Percentiles rank a stretch among this genome's conserved stretches.
These are phyloP conservation scores for Naematelia aurantialba DNA, from an alignment of 768 basidiomycete species.

Conservation along the genomic window DNA sequence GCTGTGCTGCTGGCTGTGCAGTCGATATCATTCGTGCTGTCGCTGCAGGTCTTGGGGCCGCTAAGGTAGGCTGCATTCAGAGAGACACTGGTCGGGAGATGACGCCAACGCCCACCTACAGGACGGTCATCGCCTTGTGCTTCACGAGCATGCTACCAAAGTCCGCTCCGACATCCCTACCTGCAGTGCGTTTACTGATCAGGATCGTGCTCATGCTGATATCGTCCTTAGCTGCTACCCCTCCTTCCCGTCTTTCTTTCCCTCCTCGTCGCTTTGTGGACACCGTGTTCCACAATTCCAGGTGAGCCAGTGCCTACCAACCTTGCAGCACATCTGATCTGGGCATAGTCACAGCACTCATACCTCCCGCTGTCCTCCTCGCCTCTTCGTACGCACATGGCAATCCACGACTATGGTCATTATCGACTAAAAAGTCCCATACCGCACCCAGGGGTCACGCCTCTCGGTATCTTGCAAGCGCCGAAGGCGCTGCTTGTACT, in stretches of 20 bases:
- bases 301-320: not conserved
- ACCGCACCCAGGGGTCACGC: constrained; percentile 2
- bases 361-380: constrained; percentile 5
- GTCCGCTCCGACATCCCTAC: not conserved
- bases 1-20: constrained; percentile 10
- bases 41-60: constrained; percentile 14
- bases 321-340: not conserved
- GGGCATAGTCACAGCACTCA: constrained; percentile 9
- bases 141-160: not conserved
- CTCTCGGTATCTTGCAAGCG: constrained; percentile 1
- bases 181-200: not conserved
- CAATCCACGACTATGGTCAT: not conserved
- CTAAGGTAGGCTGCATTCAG: constrained; percentile 16
- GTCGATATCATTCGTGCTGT: constrained; percentile 15
- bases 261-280: not conserved
- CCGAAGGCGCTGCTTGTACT: not conserved
- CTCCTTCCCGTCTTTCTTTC: not conserved
- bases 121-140: not conserved
- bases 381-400: not conserved
- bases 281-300: no score
- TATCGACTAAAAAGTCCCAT: not conserved
- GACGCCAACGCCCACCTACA: not conserved
- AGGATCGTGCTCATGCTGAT: not conserved
- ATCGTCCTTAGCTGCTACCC: not conserved
- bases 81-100: not conserved